Evolutionary conservation across 2,329 filamentous ascomycete genomes (phyloP), one percentile per base, ranked within the genome.

Genomic region (Ascochyta rabiei): DNA sequence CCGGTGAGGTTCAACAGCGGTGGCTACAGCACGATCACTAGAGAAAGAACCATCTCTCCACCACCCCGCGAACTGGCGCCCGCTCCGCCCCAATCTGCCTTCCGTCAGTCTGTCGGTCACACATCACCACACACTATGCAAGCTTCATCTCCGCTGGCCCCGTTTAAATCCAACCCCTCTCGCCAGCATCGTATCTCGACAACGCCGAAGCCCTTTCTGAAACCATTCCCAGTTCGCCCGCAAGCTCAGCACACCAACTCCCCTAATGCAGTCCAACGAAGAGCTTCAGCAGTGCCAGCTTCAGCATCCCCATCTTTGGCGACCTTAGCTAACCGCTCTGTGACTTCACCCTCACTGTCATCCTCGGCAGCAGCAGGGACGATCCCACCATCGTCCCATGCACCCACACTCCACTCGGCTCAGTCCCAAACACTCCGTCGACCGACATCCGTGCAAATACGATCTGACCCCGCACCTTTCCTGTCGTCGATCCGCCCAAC

Each of bases 371-470:
- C 64, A 28, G 43, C 57, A 21, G 61, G 28, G 6, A 13, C 55
- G 28, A 49, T 44, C 24, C 39, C 55, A 19, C 52, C 59, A 16
- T 59, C 64, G 3, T 48, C 58, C 3, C 56, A 56, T 21, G 41
- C 57, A n/a, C 42, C 50, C 26, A 31, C 59, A 16, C 41, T 61
- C 8, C 60, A 61, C 31, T 53, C 12, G 42, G 57, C 39, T 37
- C 58, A 40, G 12, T 48, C n/a, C 31, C 60, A 72, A 41, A 53
- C 62, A 6, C 68, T 79, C 16, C 72, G 74, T 38, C 75, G 78
- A 16, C 78, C 78, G 12, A 70, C 70, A 15, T 80, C 76, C 26
- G 72, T 81, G 30, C 78, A 80, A 57, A 73, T 80, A 38, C 73
- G 76, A 24, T 69, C 77, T 9, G 69, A 75, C 38, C 73, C 67